Evolutionary conservation across 495 filamentous ascomycete genomes (phyloP), one percentile per base, ranked within the genome.

Genomic region (Hyphodiscus hymeniophilus): DNA sequence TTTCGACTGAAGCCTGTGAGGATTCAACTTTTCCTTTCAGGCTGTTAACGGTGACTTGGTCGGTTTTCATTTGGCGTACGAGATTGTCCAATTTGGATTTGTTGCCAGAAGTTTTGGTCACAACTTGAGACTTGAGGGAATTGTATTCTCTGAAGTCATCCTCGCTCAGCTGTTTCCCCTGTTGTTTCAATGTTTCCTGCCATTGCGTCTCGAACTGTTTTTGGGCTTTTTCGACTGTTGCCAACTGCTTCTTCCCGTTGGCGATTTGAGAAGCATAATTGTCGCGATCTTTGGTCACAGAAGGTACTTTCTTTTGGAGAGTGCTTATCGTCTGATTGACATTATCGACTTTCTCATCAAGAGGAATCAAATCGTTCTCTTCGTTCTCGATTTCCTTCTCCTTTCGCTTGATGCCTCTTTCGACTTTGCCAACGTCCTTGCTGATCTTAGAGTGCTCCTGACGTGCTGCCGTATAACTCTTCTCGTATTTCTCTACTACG

Each of bases 321-420:
- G 74, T 77, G 40, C 80, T 75, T 21, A 87, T 72, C 39, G 89
- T 83, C 38, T 75, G 76, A 30, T 69, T 78, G 3, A 86, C 87
- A 47, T 92, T 82, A n/a, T 80, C 74, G 40, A 97, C 82, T 67
- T 97, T 97, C 64, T 95, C 90, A 34, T 94, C 83, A 45, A 95
- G 80, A 0, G 92, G 92, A 5, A 97, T 80, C 13, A 97, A 71
- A 11, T 74, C 80, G 62, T 87, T 94, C 58, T 92, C 81, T 51
- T 84, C 80, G 26, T 87, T 82, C 51, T 96, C 87, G 16, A 95
- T 81, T 35, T 88, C 89, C 65, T 84, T 94, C 64, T 94, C 87
- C 61, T 89, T 91, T 36, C 69, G 73, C 56, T 84, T 84, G 62
- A 97, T 95, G 24, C 70, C 75, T 56, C 82, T 81, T 64, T 97